Evolutionary conservation across 2,329 filamentous ascomycete genomes (phyloP).

Genomic region (Calonectria ilicicola): DNA sequence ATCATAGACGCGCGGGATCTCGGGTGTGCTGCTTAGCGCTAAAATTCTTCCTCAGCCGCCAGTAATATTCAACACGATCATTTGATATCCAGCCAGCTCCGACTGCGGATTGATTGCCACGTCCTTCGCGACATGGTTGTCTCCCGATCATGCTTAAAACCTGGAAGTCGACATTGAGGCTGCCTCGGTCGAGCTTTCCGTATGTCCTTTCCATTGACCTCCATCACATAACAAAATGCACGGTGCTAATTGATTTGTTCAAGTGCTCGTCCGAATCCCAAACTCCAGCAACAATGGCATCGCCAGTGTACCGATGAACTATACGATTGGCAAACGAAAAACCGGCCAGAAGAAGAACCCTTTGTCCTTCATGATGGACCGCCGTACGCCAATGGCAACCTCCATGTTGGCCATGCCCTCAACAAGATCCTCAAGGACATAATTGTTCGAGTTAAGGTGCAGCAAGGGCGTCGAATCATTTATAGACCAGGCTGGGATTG

Average conservation of each 20-base stretch:
- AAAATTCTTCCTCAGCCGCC: slow-evolving; percentile 41
- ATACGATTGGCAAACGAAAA: slow-evolving; percentile 84
- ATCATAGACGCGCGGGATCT: slow-evolving; percentile 1
- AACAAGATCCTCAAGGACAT: slow-evolving; percentile 99
- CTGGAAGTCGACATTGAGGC: slow-evolving; percentile 80
- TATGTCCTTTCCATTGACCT: slow-evolving; percentile 53
- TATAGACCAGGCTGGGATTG: slow-evolving; percentile 98
- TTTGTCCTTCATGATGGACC: slow-evolving; percentile 96
- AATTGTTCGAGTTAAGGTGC: slow-evolving; percentile 83
- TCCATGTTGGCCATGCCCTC: slow-evolving; percentile 94
- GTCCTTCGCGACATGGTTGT: slow-evolving; percentile 43
- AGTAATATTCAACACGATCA: background rate
- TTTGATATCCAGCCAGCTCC: slow-evolving; percentile 8
- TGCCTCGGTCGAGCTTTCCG: slow-evolving; percentile 82
- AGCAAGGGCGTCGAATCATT: slow-evolving; percentile 75
- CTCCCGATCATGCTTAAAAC: slow-evolving; percentile 62
- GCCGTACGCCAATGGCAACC: slow-evolving; percentile 92
- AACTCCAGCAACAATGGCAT: slow-evolving; percentile 70
- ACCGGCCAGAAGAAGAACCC: slow-evolving; percentile 65
- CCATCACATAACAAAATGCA: background rate
- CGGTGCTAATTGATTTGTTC: slow-evolving; percentile 32
- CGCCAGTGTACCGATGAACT: slow-evolving; percentile 86
- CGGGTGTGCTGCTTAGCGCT: slow-evolving; percentile 18
- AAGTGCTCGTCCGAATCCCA: slow-evolving; percentile 65
- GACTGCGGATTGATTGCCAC: slow-evolving; percentile 9